Conservation (phyloP, 371 early-diverging fungal genomes). For the Circinella minor region DNA sequence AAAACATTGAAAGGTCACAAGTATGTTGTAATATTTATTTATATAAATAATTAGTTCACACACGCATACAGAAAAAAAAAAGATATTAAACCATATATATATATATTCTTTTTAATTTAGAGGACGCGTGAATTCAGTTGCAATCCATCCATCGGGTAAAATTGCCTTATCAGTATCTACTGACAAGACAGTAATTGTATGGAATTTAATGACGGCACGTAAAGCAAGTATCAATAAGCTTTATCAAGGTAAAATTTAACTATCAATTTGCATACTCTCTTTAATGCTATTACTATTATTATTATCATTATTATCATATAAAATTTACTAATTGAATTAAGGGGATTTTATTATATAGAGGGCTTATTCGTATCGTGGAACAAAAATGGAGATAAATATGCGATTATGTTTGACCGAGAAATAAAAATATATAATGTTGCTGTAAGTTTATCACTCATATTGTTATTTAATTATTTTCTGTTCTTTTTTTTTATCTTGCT, state of each 20-base stretch:
- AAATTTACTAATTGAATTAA: neutral
- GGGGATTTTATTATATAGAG: slow-evolving; percentile 23
- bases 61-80: too few species aligned
- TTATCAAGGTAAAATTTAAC: slow-evolving; percentile 41
- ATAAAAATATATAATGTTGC: slow-evolving; percentile 73
- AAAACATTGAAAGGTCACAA: slow-evolving; percentile 92
- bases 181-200: slow-evolving; percentile 84
- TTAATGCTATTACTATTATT: too few species aligned
- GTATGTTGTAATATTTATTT: slow-evolving; percentile 36
- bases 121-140: slow-evolving; percentile 72
- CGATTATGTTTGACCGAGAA: slow-evolving; percentile 73
- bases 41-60: too few species aligned
- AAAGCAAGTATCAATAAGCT: slow-evolving; percentile 76
- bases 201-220: slow-evolving; percentile 90
- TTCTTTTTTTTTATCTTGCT: too few species aligned
- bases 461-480: too few species aligned
- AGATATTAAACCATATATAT: neutral
- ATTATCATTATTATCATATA: neutral
- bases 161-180: slow-evolving; percentile 82
- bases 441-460: slow-evolving; percentile 38
- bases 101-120: slow-evolving; percentile 20
- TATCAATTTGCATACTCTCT: too few species aligned
- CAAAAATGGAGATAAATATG: slow-evolving; percentile 73
- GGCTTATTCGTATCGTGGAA: slow-evolving; percentile 81
- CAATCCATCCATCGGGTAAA: slow-evolving; percentile 94